phyloP scores from a whole-genome alignment of 2,329 filamentous ascomycete species.

The Chaetothyriales sp. region DNA sequence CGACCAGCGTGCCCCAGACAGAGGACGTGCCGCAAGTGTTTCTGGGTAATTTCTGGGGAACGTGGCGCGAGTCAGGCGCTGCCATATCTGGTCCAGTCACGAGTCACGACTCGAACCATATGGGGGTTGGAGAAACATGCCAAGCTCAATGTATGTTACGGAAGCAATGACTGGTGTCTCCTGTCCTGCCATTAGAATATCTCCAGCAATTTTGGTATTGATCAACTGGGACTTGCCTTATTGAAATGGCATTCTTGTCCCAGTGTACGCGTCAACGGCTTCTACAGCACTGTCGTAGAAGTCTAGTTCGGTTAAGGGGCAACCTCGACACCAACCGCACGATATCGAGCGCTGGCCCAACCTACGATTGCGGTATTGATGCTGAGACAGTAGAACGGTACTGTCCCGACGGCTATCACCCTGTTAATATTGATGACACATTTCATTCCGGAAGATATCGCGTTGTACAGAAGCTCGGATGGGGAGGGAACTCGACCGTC shows the following conservation, averaged over 20 bases:
- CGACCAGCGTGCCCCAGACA: neutral
- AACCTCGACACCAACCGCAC: constrained; percentile 1
- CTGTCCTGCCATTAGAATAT: no score
- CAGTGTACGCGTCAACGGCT: constrained; percentile 2
- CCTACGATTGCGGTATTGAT: constrained; percentile 5
- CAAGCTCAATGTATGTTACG: no score
- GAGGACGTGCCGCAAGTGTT: neutral
- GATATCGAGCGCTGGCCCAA: constrained; percentile 2
- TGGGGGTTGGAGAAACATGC: no score
- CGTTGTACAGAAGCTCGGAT: constrained; percentile 25
- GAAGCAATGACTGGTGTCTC: no score
- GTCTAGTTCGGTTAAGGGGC: constrained; percentile 2
- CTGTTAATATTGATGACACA: constrained; percentile 21
- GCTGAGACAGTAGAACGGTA: constrained; percentile 21
- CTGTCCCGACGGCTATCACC: constrained; percentile 22
- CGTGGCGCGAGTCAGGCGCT: neutral
- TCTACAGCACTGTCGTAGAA: constrained; percentile 1
- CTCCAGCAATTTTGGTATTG: neutral
- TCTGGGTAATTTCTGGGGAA: neutral
- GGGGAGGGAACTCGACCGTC: constrained; percentile 23
- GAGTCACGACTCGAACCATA: neutral
- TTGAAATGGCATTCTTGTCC: neutral
- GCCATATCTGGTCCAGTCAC: neutral
- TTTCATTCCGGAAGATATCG: constrained; percentile 20
- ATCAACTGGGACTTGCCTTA: neutral